Conservation (phyloP, 345 rosid genomes). For the Eucalyptus victrix region DNA sequence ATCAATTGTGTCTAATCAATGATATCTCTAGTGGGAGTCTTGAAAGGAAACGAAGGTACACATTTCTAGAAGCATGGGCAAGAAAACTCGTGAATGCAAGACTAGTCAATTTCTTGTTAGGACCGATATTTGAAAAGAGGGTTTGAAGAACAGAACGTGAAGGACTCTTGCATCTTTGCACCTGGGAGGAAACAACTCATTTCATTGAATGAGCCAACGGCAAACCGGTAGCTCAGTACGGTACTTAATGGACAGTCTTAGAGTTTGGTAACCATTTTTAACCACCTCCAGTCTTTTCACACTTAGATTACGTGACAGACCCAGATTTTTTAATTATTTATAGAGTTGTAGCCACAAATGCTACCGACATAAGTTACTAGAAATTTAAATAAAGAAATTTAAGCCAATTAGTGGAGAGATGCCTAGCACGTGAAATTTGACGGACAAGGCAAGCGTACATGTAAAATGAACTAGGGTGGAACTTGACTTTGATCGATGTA, state of each 20-base stretch:
- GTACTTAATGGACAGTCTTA: neutral
- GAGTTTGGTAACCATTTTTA: neutral
- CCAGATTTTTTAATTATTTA: neutral
- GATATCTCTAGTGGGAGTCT: neutral
- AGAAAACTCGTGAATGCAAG: neutral
- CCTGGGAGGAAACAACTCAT: neutral
- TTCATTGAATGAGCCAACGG: neutral
- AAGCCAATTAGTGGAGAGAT: neutral
- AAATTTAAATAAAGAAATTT: neutral
- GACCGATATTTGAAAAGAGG: neutral
- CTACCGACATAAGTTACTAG: neutral
- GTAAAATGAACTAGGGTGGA: neutral
- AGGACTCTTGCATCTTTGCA: neutral
- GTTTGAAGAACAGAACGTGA: neutral
- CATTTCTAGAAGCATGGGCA: neutral
- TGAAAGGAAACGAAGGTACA: neutral
- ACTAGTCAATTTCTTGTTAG: neutral
- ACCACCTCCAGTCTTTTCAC: neutral
- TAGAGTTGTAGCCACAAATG: neutral
- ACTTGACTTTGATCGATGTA: neutral
- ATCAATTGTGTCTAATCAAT: neutral
- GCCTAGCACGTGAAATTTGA: neutral
- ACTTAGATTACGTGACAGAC: no score
- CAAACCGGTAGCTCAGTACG: neutral
- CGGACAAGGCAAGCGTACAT: neutral